Evolutionary conservation across 2,329 filamentous ascomycete genomes (phyloP).

Genomic region (Exophiala mesophila): DNA sequence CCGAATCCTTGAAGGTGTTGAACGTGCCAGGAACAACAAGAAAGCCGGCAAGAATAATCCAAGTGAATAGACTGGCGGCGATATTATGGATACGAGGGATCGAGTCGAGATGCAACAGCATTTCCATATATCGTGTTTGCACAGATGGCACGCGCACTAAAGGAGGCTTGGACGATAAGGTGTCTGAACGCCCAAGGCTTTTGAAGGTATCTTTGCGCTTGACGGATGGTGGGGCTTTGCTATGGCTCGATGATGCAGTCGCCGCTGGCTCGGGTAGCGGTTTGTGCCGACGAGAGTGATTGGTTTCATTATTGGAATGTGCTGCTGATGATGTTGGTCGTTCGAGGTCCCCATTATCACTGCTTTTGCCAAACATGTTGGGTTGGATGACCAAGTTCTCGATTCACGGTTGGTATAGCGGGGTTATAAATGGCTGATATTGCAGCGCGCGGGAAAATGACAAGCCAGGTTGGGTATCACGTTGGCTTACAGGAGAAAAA

Average conservation of each 20-base stretch:
- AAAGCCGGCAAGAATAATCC: slow-evolving; percentile 51
- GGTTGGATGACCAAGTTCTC: no score
- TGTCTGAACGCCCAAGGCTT: slow-evolving; percentile 4
- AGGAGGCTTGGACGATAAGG: slow-evolving; percentile 9
- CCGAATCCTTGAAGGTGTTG: slow-evolving; percentile 38
- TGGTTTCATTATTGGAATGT: slow-evolving; percentile 10
- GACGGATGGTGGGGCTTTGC: slow-evolving; percentile 1
- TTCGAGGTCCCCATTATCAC: slow-evolving; percentile 1
- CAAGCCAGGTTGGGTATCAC: no score
- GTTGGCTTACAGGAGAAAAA: no score
- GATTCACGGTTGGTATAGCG: no score
- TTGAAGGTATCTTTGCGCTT: slow-evolving; percentile 5
- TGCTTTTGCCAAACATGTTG: slow-evolving; percentile 8
- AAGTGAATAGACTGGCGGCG: slow-evolving; percentile 42
- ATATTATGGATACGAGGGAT: slow-evolving; percentile 39
- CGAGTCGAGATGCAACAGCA: slow-evolving; percentile 31
- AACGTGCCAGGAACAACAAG: slow-evolving; percentile 51
- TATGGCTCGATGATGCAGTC: neutral
- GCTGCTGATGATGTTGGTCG: slow-evolving; percentile 16
- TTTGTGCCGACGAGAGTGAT: neutral
- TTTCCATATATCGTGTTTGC: slow-evolving; percentile 27
- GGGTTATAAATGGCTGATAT: no score
- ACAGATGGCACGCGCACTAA: slow-evolving; percentile 20
- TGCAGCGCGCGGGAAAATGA: no score
- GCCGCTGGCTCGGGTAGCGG: slow-evolving; percentile 2